Evolutionary conservation across 129 eudicot species (phyloP).

Genomic region (Erigeron canadensis): DNA sequence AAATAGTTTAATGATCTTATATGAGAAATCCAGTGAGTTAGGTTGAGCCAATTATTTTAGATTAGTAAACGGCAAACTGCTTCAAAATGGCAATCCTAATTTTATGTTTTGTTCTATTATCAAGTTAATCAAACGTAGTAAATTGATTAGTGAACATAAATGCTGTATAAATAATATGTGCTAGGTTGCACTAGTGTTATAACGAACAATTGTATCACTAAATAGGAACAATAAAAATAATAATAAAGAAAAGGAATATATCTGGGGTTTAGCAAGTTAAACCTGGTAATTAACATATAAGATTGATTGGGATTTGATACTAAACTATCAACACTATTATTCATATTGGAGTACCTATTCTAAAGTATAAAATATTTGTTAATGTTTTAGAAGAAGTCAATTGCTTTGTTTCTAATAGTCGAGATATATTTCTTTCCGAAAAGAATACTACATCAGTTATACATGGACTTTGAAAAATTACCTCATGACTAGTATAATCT

Average conservation of each 20-base stretch:
- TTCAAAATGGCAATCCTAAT: too few relatives aligned
- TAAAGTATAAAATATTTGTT: neutral
- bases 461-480: conserved; percentile 23
- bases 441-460: conserved; percentile 1
- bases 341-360: conserved; percentile 2
- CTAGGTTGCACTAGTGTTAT: too few relatives aligned
- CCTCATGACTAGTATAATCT: conserved; percentile 85
- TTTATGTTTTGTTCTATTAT: too few relatives aligned
- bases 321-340: neutral
- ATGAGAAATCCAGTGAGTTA: neutral
- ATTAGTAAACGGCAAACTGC: too few relatives aligned
- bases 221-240: neutral
- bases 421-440: neutral
- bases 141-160: too few relatives aligned
- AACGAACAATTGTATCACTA: too few relatives aligned
- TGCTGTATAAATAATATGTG: too few relatives aligned
- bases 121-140: too few relatives aligned
- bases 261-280: conserved; percentile 4
- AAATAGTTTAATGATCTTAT: neutral
- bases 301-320: conserved; percentile 1
- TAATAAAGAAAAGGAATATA: neutral
- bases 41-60: too few relatives aligned
- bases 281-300: conserved; percentile 2
- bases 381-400: conserved; percentile 10
- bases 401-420: neutral